Percentiles rank a stretch among this genome's conserved stretches.
Conservation (phyloP, 306 rosid genomes). For the Nissolia schottii region DNA sequence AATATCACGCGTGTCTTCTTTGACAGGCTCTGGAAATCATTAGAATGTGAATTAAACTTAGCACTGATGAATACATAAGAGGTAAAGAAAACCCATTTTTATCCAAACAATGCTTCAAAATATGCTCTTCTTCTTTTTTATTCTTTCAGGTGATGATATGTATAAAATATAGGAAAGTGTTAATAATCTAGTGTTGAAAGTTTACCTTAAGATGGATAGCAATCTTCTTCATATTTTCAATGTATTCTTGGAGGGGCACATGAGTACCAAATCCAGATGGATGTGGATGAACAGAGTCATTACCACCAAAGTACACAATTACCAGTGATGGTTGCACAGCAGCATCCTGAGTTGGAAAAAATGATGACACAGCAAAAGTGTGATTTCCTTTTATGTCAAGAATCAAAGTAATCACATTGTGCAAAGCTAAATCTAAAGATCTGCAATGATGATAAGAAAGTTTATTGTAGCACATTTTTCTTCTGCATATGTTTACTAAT, state of each 20-base stretch:
- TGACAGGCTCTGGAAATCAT: slow-evolving; percentile 56
- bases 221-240: slow-evolving; percentile 75
- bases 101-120: not conserved
- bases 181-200: not conserved
- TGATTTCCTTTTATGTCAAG: not conserved
- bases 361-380: not conserved
- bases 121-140: not conserved
- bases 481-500: not conserved
- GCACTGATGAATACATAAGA: not conserved
- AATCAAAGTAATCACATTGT: not conserved
- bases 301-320: slow-evolving; percentile 86
- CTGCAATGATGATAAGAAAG: not conserved
- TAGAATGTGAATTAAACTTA: not conserved
- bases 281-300: slow-evolving; percentile 59
- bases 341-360: slow-evolving; percentile 43
- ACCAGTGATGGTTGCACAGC: slow-evolving; percentile 62
- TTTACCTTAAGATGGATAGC: slow-evolving; percentile 55
- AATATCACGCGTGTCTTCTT: slow-evolving; percentile 57
- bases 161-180: not conserved
- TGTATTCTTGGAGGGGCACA: slow-evolving; percentile 76
- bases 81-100: not conserved
- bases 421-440: not conserved
- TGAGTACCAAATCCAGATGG: slow-evolving; percentile 51
- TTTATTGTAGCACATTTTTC: not conserved
- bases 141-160: not conserved